phyloP scores from a whole-genome alignment of 208 protist genomes.

The Entamoeba moshkovskii region DNA sequence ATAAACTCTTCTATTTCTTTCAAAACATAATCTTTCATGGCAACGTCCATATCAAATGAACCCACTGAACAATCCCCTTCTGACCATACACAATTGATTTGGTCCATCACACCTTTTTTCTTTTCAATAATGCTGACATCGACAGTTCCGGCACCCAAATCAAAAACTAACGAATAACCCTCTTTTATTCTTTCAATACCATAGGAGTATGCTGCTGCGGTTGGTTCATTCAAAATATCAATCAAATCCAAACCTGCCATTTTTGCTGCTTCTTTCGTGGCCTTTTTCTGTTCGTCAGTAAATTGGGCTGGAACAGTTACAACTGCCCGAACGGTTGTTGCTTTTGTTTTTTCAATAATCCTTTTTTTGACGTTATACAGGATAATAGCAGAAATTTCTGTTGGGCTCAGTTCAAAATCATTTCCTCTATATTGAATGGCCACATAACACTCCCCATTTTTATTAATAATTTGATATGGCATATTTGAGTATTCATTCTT shows the following conservation, averaged over 20 bases:
- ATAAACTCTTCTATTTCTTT: too few relatives aligned
- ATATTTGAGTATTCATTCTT: too few relatives aligned
- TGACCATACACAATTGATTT: constrained; percentile 63
- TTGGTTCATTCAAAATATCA: constrained; percentile 31
- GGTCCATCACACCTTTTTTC: constrained; percentile 44
- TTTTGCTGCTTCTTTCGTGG: constrained; percentile 22
- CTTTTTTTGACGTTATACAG: too few relatives aligned
- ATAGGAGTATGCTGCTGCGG: constrained; percentile 19
- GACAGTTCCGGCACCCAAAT: constrained; percentile 89
- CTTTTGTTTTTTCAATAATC: too few relatives aligned
- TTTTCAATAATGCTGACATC: constrained; percentile 89
- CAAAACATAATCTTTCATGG: too few relatives aligned
- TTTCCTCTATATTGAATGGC: too few relatives aligned
- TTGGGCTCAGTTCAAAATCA: too few relatives aligned
- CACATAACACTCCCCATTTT: too few relatives aligned
- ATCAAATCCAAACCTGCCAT: constrained; percentile 24
- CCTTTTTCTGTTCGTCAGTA: constrained; percentile 25
- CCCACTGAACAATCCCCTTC: constrained; percentile 4
- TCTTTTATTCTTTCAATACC: neutral
- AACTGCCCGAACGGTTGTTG: too few relatives aligned
- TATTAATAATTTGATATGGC: too few relatives aligned
- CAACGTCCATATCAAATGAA: neutral
- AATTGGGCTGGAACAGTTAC: constrained; percentile 30
- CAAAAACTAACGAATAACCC: constrained; percentile 53
- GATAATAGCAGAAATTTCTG: too few relatives aligned